These are phyloP conservation scores for Helichrysum umbraculigerum DNA, from an alignment of 129 eudicot species.

Conservation along the genomic window DNA sequence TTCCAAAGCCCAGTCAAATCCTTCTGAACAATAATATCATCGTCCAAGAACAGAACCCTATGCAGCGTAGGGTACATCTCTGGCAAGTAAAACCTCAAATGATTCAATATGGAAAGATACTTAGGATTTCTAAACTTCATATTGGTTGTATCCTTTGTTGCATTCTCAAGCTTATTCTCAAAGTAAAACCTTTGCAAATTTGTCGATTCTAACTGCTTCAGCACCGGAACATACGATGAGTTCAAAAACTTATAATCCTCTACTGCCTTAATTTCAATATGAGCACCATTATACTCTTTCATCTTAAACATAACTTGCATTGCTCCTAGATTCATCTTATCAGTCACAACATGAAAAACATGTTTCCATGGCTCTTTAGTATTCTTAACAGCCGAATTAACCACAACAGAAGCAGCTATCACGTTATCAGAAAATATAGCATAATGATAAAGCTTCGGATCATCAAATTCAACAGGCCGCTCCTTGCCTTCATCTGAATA, in stretches of 20 bases:
- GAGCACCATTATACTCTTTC: slow-evolving; percentile 87
- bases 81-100: slow-evolving; percentile 83
- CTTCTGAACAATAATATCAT: slow-evolving; percentile 89
- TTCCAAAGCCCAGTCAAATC: slow-evolving; percentile 93
- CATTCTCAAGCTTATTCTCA: slow-evolving; percentile 87
- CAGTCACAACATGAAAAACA: slow-evolving; percentile 91
- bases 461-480: slow-evolving; percentile 68
- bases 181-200: slow-evolving; percentile 79
- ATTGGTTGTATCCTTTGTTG: slow-evolving; percentile 87
- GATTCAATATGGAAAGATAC: slow-evolving; percentile 83
- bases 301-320: slow-evolving; percentile 98
- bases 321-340: slow-evolving; percentile 95
- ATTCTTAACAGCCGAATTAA: slow-evolving; percentile 87
- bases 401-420: slow-evolving; percentile 93
- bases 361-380: slow-evolving; percentile 86
- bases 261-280: slow-evolving; percentile 87
- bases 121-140: slow-evolving; percentile 96
- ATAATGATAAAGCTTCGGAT: slow-evolving; percentile 85
- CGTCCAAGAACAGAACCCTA: slow-evolving; percentile 85
- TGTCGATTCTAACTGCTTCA: slow-evolving; percentile 79
- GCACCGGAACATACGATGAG: slow-evolving; percentile 87
- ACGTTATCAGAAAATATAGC: slow-evolving; percentile 93
- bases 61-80: slow-evolving; percentile 92
- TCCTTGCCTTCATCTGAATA: slow-evolving; percentile 82
- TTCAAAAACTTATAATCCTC: slow-evolving; percentile 88